Evolutionary conservation across 2,329 filamentous ascomycete genomes (phyloP), one percentile per base, ranked within the genome.

Genomic region (Colletotrichum nymphaeae): DNA sequence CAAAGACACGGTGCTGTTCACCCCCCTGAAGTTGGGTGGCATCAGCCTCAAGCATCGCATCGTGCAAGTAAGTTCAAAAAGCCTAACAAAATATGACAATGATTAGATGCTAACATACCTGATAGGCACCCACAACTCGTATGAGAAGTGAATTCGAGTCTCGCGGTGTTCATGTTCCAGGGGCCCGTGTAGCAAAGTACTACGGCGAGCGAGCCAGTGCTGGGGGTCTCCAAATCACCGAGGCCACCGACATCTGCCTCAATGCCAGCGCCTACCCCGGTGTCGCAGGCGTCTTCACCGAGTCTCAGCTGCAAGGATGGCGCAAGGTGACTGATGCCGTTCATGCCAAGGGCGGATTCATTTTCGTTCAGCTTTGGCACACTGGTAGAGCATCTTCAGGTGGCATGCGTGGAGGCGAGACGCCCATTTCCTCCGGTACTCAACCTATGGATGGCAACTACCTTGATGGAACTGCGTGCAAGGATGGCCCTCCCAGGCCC

Each of bases 361-460:
- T 93, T 65, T 93, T 86, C 80, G 79, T 86, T 1, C 92, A 94
- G 77, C 83, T 94, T 0, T 93, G 90, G 86, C 87, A 86, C 0
- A 82, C 90, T 6, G 91, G 92, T 5, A 87, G 92, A 2, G 85
- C 86, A 3, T 80, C 67, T 0, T 71, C 84, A 24, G 67, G 73
- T 0, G 77, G 77, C 2, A 76, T n/a, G 69, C 77, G 16, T 67
- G 77, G 5, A 12, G 72, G 28, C 74, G 75, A 19, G 79, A 83
- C 59, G 78, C 78, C 0, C 60, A 79, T 14, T 74, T 83, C 24
- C n/a, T 79, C 2, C 74, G 71, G 0, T 76, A 80, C 49, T 85
- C 87, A 0, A 85, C 90, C 6, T 79, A 82, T 0, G 80, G 80
- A 75, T 1, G 81, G 80, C 73, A 78, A 73, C 71, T 72, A 72